phyloP scores from a whole-genome alignment of 768 basidiomycete genomes.

The Russula sp. region DNA sequence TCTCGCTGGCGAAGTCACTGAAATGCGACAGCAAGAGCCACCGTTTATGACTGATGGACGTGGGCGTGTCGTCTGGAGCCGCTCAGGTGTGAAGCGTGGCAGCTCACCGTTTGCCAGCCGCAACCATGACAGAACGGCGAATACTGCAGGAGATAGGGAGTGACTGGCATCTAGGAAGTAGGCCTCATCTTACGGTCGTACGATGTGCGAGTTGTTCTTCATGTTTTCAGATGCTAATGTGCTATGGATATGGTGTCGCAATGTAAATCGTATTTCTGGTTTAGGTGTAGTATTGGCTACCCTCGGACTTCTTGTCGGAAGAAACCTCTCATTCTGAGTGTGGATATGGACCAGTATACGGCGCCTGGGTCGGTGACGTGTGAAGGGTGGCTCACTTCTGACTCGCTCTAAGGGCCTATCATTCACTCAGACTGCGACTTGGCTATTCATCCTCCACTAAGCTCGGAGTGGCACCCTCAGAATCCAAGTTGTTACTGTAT shows the following conservation, averaged over 20 bases:
- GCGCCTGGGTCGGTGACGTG: not conserved
- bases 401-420: too few species aligned
- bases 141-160: conserved; percentile 1
- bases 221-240: not conserved
- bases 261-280: not conserved
- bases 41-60: conserved; percentile 32
- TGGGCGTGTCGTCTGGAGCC: conserved; percentile 32
- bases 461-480: not conserved
- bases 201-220: not conserved
- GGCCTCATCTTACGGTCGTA: not conserved
- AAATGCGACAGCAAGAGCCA: conserved; percentile 21
- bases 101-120: not conserved
- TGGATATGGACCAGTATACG: not conserved
- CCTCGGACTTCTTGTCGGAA: not conserved
- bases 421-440: not conserved
- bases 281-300: too few species aligned
- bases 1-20: not conserved
- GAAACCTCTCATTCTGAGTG: not conserved
- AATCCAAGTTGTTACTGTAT: not conserved
- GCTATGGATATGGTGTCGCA: not conserved
- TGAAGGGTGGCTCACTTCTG: not conserved
- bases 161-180: not conserved
- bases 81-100: conserved; percentile 16
- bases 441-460: not conserved
- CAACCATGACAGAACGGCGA: not conserved